phyloP scores from a whole-genome alignment of 306 rosid genomes.

The Gynostemma pentaphyllum region DNA sequence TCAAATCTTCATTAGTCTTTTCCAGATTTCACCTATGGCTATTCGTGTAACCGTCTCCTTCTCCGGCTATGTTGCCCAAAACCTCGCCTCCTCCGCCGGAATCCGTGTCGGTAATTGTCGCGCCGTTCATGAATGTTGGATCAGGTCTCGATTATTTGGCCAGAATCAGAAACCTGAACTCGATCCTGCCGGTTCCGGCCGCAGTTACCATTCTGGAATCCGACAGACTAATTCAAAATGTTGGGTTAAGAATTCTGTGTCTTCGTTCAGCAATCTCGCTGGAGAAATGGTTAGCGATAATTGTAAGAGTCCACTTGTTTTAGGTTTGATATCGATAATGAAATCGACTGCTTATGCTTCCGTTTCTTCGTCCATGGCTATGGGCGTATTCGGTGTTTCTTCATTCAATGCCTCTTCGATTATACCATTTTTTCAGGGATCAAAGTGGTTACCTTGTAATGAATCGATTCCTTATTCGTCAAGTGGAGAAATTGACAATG shows the following conservation, averaged over 20 bases:
- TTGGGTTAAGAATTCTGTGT: conserved; percentile 23
- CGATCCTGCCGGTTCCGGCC: conserved; percentile 32
- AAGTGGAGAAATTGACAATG: conserved; percentile 40
- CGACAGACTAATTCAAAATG: conserved; percentile 13
- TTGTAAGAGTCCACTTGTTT: conserved; percentile 39
- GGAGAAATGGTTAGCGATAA: conserved; percentile 45
- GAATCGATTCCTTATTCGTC: conserved; percentile 37
- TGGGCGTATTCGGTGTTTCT: conserved; percentile 49
- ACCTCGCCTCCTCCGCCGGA: conserved; percentile 58
- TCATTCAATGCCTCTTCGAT: conserved; percentile 47
- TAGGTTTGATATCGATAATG: conserved; percentile 63
- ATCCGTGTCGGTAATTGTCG: conserved; percentile 39
- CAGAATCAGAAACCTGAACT: conserved; percentile 33
- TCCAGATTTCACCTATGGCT: conserved; percentile 49
- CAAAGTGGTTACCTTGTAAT: conserved; percentile 67
- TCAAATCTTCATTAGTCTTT: conserved; percentile 16
- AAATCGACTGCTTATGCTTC: conserved; percentile 53
- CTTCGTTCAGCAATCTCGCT: conserved; percentile 33
- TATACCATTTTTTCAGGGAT: conserved; percentile 52
- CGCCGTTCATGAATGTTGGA: conserved; percentile 55
- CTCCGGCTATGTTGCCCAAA: conserved; percentile 82
- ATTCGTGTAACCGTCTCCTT: conserved; percentile 56
- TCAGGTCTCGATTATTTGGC: conserved; percentile 45
- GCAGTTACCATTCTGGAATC: conserved; percentile 22
- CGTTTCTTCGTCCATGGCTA: conserved; percentile 29